Evolutionary conservation across 2,329 filamentous ascomycete genomes (phyloP).

Genomic region (Aspergillus neoniger): DNA sequence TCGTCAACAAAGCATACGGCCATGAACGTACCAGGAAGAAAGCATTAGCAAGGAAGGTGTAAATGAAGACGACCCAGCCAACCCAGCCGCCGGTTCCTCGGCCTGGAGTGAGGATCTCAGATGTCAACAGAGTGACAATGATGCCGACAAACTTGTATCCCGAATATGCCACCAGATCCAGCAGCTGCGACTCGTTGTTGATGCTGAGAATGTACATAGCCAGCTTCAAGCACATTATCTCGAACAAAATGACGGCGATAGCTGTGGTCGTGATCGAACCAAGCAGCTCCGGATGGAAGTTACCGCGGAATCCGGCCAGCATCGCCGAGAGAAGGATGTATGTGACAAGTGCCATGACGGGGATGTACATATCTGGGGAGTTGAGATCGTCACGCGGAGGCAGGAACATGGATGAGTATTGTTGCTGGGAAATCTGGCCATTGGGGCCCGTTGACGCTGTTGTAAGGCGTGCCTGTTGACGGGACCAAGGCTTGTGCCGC

Average conservation of each 20-base stretch:
- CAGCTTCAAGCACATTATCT: slow-evolving; percentile 87
- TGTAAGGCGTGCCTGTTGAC: slow-evolving; percentile 69
- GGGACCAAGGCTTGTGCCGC: slow-evolving; percentile 96
- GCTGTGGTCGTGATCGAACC: slow-evolving; percentile 86
- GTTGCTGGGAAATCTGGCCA: slow-evolving; percentile 63
- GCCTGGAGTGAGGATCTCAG: slow-evolving; percentile 75
- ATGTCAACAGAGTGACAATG: slow-evolving; percentile 80
- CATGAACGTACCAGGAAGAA: slow-evolving; percentile 76
- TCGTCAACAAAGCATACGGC: neutral
- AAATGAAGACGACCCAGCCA: slow-evolving; percentile 84
- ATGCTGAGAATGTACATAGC: slow-evolving; percentile 94
- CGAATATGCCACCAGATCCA: slow-evolving; percentile 92
- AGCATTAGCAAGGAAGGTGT: slow-evolving; percentile 91
- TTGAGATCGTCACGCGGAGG: slow-evolving; percentile 95
- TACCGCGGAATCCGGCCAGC: slow-evolving; percentile 82
- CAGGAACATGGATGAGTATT: slow-evolving; percentile 65
- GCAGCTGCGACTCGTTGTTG: slow-evolving; percentile 86
- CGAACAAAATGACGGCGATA: slow-evolving; percentile 77
- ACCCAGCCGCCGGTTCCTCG: slow-evolving; percentile 84
- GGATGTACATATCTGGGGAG: slow-evolving; percentile 99
- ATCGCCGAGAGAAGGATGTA: slow-evolving; percentile 94
- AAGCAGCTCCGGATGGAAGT: slow-evolving; percentile 91
- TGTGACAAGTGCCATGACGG: slow-evolving; percentile 95
- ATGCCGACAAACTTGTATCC: slow-evolving; percentile 99
- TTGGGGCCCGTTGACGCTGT: slow-evolving; percentile 48